A percentile compares a stretch with the other conserved stretches of the same genome.
Conservation (phyloP, 768 basidiomycete species). For the Boletus sp. region DNA sequence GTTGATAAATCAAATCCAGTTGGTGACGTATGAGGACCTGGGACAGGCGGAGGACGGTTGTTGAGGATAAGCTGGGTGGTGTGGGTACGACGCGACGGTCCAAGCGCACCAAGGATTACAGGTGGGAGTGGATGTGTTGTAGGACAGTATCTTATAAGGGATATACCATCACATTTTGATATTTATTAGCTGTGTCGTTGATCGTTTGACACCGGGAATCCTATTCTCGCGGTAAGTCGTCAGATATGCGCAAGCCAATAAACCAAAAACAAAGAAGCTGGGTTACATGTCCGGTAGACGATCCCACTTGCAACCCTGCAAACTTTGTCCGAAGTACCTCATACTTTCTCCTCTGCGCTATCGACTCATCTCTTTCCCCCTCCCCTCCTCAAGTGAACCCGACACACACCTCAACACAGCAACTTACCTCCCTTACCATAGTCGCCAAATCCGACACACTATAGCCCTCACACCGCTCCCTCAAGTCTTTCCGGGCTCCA, state of each 20-base stretch:
- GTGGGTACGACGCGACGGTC: slow-evolving; percentile 7
- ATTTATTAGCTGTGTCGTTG: too few relatives aligned
- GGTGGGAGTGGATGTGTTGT: neutral
- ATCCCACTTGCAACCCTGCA: slow-evolving; percentile 67
- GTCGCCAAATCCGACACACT: slow-evolving; percentile 91
- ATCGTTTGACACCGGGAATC: too few relatives aligned
- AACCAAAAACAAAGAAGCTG: too few relatives aligned
- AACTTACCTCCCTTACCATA: slow-evolving; percentile 86
- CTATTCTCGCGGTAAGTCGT: too few relatives aligned
- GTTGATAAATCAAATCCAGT: too few relatives aligned
- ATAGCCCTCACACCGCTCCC: slow-evolving; percentile 75
- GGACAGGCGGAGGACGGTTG: slow-evolving; percentile 51
- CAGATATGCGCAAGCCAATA: too few relatives aligned
- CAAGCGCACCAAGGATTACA: slow-evolving; percentile 14
- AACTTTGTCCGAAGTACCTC: slow-evolving; percentile 79
- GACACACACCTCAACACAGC: slow-evolving; percentile 66
- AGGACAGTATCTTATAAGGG: neutral
- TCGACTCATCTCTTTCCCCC: slow-evolving; percentile 38
- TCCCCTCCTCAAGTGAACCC: slow-evolving; percentile 61
- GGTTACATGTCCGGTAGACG: too few relatives aligned
- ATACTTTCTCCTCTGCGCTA: slow-evolving; percentile 78
- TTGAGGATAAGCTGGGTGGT: slow-evolving; percentile 47
- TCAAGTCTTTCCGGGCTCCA: slow-evolving; percentile 44
- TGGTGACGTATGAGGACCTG: slow-evolving; percentile 68
- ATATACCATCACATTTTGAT: neutral